phyloP scores from a whole-genome alignment of 1,284 basidiomycete genomes.

The Anthracocystis panici-leucophaei region DNA sequence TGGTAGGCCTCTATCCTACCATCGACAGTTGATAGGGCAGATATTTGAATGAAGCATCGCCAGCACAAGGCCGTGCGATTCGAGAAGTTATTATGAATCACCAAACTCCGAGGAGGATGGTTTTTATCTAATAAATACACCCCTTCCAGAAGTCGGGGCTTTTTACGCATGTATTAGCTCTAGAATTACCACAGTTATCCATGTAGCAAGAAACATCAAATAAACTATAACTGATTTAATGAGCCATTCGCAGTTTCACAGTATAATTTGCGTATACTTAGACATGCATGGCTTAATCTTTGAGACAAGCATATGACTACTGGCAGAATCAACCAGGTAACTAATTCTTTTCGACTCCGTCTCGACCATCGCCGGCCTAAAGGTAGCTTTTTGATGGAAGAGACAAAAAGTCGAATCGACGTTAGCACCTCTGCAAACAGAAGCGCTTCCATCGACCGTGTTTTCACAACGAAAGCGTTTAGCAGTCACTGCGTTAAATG shows the following conservation, averaged over 20 bases:
- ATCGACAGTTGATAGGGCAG: too few species aligned
- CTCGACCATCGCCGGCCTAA: too few species aligned
- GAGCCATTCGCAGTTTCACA: constrained; percentile 13
- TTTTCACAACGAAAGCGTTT: constrained; percentile 8
- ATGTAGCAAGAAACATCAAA: constrained; percentile 13
- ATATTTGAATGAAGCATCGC: too few species aligned
- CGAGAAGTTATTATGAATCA: too few species aligned
- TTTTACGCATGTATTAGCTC: constrained; percentile 13
- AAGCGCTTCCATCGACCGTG: constrained; percentile 8
- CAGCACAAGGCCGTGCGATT: too few species aligned
- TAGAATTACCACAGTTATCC: constrained; percentile 13
- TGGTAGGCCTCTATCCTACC: too few species aligned
- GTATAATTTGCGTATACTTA: constrained; percentile 12
- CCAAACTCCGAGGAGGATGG: too few species aligned
- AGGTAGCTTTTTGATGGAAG: too few species aligned
- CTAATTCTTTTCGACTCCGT: constrained; percentile 8
- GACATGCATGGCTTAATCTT: constrained; percentile 13
- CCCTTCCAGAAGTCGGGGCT: too few species aligned
- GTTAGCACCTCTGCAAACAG: neutral
- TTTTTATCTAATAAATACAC: too few species aligned
- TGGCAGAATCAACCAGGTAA: constrained; percentile 13
- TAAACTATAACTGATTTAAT: constrained; percentile 14
- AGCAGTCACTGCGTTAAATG: constrained; percentile 8
- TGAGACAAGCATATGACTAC: constrained; percentile 12
- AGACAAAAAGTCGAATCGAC: neutral